Conservation (phyloP, 1,284 basidiomycete species). For the Malassezia arunalokei region DNA sequence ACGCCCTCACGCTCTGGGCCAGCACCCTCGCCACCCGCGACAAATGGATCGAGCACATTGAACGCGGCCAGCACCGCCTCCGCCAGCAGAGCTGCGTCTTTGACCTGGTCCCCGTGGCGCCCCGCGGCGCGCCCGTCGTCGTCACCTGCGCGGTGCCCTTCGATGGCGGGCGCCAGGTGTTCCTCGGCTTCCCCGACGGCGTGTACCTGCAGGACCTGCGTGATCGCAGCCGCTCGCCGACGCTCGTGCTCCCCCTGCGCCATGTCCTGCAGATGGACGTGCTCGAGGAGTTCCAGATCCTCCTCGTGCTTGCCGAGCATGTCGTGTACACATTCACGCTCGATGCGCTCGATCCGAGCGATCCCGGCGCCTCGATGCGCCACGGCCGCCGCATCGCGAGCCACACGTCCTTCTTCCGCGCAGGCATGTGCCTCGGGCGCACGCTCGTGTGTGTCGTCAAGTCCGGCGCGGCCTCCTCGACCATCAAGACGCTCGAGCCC, state of each 20-base stretch:
- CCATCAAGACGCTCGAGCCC: constrained; percentile 93
- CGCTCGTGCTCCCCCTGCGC: constrained; percentile 75
- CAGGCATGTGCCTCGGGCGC: constrained; percentile 78
- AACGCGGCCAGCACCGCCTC: constrained; percentile 74
- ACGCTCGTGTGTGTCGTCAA: constrained; percentile 98
- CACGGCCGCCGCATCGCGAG: constrained; percentile 88
- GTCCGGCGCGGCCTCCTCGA: constrained; percentile 81
- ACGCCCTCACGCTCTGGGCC: constrained; percentile 85
- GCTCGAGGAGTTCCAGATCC: constrained; percentile 84
- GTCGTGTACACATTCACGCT: constrained; percentile 93
- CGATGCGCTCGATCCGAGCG: constrained; percentile 77
- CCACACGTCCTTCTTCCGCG: constrained; percentile 96
- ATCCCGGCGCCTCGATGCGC: constrained; percentile 79
- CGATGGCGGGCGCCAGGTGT: constrained; percentile 69
- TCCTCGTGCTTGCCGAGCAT: constrained; percentile 78
- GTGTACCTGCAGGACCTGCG: constrained; percentile 83
- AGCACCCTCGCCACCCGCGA: constrained; percentile 69
- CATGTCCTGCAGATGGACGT: constrained; percentile 93
- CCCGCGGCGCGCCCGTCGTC: constrained; percentile 68
- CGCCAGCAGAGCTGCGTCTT: constrained; percentile 76
- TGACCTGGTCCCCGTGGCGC: constrained; percentile 70
- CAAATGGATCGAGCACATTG: constrained; percentile 89
- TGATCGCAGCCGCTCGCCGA: constrained; percentile 58
- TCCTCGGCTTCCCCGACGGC: constrained; percentile 93
- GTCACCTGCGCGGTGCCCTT: constrained; percentile 92